Conservation (phyloP, 306 rosid genomes). For the Arachis hypogaea region DNA sequence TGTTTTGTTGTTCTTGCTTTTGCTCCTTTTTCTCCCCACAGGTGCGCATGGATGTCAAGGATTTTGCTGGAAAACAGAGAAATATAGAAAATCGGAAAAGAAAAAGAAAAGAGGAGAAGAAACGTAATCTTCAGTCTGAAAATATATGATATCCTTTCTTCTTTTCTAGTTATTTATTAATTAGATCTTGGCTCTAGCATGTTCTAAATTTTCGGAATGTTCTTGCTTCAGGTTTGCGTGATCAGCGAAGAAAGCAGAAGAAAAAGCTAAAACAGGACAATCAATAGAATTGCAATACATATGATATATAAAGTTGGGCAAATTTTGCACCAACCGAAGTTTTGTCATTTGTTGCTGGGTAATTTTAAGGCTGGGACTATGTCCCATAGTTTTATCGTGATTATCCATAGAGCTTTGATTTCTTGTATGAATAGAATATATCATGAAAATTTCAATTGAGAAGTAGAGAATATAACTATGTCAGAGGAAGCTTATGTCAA, state of each 20-base stretch:
- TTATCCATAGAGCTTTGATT: not conserved
- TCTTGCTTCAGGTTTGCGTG: conserved; percentile 65
- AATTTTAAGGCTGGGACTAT: not conserved
- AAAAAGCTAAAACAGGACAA: conserved; percentile 47
- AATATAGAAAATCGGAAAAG: conserved; percentile 54
- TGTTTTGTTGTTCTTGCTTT: not conserved
- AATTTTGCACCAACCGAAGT: conserved; percentile 25
- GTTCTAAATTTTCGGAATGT: no score
- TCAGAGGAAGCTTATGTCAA: no score
- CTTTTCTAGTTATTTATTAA: not conserved
- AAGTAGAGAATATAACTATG: not conserved
- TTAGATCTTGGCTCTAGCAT: not conserved
- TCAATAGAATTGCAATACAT: conserved; percentile 31
- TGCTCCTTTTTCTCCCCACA: conserved; percentile 31
- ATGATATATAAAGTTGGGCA: conserved; percentile 4
- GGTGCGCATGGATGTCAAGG: conserved; percentile 78
- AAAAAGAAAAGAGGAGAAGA: conserved; percentile 85
- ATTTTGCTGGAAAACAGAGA: conserved; percentile 53
- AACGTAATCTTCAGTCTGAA: conserved; percentile 46
- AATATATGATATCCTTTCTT: not conserved
- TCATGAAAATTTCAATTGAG: not conserved
- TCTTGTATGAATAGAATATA: conserved; percentile 5
- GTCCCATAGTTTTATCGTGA: no score
- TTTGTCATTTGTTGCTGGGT: conserved; percentile 14
- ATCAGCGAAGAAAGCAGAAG: conserved; percentile 73